Evolutionary conservation across 2,329 filamentous ascomycete genomes (phyloP).

Genomic region (Alternaria tenuissima): DNA sequence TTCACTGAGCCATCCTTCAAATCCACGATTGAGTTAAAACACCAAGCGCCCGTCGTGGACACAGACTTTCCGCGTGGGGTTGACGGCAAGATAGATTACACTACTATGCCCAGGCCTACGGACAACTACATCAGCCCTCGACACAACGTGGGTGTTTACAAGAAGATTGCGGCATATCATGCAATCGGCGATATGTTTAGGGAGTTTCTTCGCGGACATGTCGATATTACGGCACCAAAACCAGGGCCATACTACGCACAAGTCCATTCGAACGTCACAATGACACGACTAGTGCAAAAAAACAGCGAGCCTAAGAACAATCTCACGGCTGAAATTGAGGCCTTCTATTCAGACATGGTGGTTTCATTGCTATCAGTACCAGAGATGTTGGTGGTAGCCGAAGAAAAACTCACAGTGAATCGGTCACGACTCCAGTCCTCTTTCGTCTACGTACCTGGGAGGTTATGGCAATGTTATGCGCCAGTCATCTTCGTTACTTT

Average conservation of each 20-base stretch:
- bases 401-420: conserved; percentile 26
- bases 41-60: conserved; percentile 39
- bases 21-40: conserved; percentile 31
- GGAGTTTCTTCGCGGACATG: conserved; percentile 39
- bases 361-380: conserved; percentile 48
- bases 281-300: conserved; percentile 55
- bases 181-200: conserved; percentile 44
- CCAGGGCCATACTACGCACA: conserved; percentile 40
- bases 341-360: conserved; percentile 46
- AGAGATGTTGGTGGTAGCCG: conserved; percentile 37
- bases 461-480: conserved; percentile 47
- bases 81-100: conserved; percentile 52
- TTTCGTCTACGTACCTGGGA: conserved; percentile 41
- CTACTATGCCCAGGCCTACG: conserved; percentile 28
- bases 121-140: conserved; percentile 38
- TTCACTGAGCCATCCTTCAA: conserved; percentile 41
- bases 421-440: conserved; percentile 37
- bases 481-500: conserved; percentile 44
- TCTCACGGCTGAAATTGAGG: conserved; percentile 34
- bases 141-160: conserved; percentile 37
- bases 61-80: conserved; percentile 39
- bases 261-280: conserved; percentile 47
- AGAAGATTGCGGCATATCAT: conserved; percentile 47
- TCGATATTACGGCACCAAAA: conserved; percentile 39
- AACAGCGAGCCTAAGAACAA: conserved; percentile 36